Base-by-base conservation (phyloP, 164 flowering plant species). In the Chloranthus sessilifolius region DNA sequence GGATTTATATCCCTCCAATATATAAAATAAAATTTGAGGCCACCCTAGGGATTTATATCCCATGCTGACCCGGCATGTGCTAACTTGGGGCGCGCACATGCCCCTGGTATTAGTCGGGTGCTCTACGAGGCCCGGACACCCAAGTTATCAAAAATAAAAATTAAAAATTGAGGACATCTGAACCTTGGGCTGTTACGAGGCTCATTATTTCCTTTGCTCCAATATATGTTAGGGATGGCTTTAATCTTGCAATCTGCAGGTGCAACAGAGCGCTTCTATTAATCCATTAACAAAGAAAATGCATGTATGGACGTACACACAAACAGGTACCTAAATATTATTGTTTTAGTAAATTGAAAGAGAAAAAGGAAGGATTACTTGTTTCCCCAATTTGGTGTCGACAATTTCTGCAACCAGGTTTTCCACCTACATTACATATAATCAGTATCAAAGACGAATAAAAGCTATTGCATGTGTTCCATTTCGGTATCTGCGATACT, bases 181-280 rank as follows among this genome's bases (percentile, higher is more conserved):
- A 26, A 92, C 99, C 95, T 80, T 92, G 99, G 69, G 99, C 96
- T 50, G 95, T 88, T 30, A 92, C 99, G 14, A 88, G 95, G 72
- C 99, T 81, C 96, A 92, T 92, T 59, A 92, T 58, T 81, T 92
- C 95, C 79, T 85, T 91, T 19, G 96, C 87, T 12, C 96, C 95
- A 39, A 92, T 77, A 50, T 79, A 85, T 30, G 99, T 82, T 40
- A 92, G 69, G 23, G 83, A 74, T 36, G 99, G 99, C 64, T 79
- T 92, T 55, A 81, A 81, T 68, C 79, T 75, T 43, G 85, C 63
- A 40, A 92, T 74, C 99, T 92, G 75, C 21, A 65, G 23, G 12
- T n/a, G 55, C 22, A 35, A n/a, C 17, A 56, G 25, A 26, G 39
- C 3, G 31, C 25, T 20, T 5, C 16, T 7, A 46, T 27, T 25